A percentile compares a stretch with the other conserved stretches of the same genome.
Evolutionary conservation across 495 filamentous ascomycete genomes (phyloP).

Genomic region (Gamarada debralockiae): DNA sequence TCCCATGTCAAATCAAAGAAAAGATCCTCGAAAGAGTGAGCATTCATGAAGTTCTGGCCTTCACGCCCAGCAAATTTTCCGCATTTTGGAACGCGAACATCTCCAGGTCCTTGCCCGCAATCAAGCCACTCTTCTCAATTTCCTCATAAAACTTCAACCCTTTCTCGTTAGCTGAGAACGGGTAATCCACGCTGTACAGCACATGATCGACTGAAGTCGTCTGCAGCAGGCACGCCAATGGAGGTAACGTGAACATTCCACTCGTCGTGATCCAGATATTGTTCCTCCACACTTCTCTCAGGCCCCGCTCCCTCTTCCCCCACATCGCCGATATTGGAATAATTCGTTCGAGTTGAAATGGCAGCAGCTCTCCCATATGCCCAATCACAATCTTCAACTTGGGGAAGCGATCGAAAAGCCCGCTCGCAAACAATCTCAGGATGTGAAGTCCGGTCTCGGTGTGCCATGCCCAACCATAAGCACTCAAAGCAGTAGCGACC

Average conservation of each 20-base stretch:
- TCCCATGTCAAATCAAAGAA: too few relatives aligned
- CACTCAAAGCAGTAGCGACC: conserved; percentile 33
- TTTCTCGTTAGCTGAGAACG: conserved; percentile 44
- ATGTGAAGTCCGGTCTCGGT: conserved; percentile 39
- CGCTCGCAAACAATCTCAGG: conserved; percentile 8
- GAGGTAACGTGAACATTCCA: conserved; percentile 55
- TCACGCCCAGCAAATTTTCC: conserved; percentile 43
- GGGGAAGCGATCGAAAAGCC: conserved; percentile 49
- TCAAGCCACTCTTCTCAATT: conserved; percentile 45
- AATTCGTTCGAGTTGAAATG: conserved; percentile 61
- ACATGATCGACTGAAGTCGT: conserved; percentile 51
- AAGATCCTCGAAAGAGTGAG: too few relatives aligned
- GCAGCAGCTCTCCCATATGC: conserved; percentile 62
- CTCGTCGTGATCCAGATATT: conserved; percentile 67
- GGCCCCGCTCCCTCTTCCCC: not conserved
- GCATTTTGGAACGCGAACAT: conserved; percentile 53
- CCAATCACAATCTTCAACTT: conserved; percentile 60
- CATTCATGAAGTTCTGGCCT: conserved; percentile 9
- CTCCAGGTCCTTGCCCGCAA: conserved; percentile 45
- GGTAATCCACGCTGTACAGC: conserved; percentile 59
- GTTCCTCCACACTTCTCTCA: conserved; percentile 29
- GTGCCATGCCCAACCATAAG: conserved; percentile 43
- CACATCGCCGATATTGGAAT: conserved; percentile 49
- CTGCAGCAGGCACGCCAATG: conserved; percentile 45
- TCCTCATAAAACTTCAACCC: conserved; percentile 42